Conservation (phyloP, 768 basidiomycete genomes). For the Lepiota brunneoincarnata region DNA sequence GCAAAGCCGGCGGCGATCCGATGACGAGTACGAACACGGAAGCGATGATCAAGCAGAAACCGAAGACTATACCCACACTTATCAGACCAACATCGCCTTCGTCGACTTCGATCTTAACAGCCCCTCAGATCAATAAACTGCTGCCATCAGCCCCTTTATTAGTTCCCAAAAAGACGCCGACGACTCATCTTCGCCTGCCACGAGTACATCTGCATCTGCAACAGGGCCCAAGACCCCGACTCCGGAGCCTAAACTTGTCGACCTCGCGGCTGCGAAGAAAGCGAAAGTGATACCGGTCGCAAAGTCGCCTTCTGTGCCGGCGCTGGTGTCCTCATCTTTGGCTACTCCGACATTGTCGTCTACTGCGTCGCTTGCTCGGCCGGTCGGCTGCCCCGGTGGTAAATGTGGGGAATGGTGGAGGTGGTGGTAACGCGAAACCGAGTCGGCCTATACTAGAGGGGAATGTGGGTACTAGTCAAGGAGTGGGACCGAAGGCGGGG, state of each 20-base stretch:
- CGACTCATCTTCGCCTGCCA: not conserved
- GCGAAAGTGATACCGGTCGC: slow-evolving; percentile 35
- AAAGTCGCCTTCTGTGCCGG: slow-evolving; percentile 69
- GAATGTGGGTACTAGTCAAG: not conserved
- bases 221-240: not conserved
- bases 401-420: not conserved
- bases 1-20: not conserved
- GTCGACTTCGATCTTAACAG: too few relatives aligned
- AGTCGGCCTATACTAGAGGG: slow-evolving; percentile 7
- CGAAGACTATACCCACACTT: not conserved
- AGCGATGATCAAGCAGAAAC: not conserved
- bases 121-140: too few relatives aligned
- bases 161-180: slow-evolving; percentile 10
- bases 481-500: not conserved
- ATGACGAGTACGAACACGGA: not conserved
- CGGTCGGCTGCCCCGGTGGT: slow-evolving; percentile 16
- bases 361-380: slow-evolving; percentile 71
- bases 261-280: slow-evolving; percentile 1
- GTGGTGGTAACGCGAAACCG: not conserved
- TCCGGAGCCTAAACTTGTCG: not conserved
- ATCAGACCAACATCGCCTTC: too few relatives aligned
- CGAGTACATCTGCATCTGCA: slow-evolving; percentile 6
- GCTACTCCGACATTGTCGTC: slow-evolving; percentile 73
- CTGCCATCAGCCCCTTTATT: not conserved
- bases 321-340: slow-evolving; percentile 66